Base-by-base conservation (phyloP, 352 stramenopile species). In the Phytophthora podocarpi region DNA sequence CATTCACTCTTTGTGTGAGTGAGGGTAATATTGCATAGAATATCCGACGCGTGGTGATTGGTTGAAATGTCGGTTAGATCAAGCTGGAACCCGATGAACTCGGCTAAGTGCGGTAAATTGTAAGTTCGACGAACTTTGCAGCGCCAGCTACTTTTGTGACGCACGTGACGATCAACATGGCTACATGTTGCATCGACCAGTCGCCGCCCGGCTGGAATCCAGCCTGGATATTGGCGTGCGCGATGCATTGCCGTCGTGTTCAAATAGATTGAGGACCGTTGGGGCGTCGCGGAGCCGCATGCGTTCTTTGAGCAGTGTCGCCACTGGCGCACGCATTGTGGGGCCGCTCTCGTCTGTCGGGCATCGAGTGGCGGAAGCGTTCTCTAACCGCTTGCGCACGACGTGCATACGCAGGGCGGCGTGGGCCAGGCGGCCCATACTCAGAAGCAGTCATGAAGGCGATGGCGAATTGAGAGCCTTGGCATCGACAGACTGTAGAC, bases 401-500 rank as follows among this genome's bases (percentile, higher is more conserved):
- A 50, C 16, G 58, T 54, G 50, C 58, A 67, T 67, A 61, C 50
- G 41, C 49, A 50, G 58, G 49, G 20, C 49, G 32, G 5, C 32
- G 2, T 10, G 28, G 47, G n/a, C 46, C 47, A 65, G 57, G 23
- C n/a, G 31, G 23, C 3, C 15, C 40, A 40, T 20, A 30, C 28
- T 35, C 47, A 52, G 57, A 57, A 65, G 23, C 47, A 48, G 31
- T 27, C 37, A 26, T 28, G 12, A 30, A n/a, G n/a, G n/a, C n/a
- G n/a, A n/a, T n/a, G n/a, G n/a, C n/a, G n/a, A n/a, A n/a, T n/a
- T n/a, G n/a, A n/a, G n/a, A n/a, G n/a, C n/a, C n/a, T n/a, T n/a
- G n/a, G n/a, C n/a, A n/a, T n/a, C n/a, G n/a, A n/a, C n/a, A n/a
- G n/a, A n/a, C n/a, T n/a, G n/a, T n/a, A n/a, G n/a, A n/a, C n/a